phyloP scores from a whole-genome alignment of 805 yeast genomes.

The Candida coleopterorum region DNA sequence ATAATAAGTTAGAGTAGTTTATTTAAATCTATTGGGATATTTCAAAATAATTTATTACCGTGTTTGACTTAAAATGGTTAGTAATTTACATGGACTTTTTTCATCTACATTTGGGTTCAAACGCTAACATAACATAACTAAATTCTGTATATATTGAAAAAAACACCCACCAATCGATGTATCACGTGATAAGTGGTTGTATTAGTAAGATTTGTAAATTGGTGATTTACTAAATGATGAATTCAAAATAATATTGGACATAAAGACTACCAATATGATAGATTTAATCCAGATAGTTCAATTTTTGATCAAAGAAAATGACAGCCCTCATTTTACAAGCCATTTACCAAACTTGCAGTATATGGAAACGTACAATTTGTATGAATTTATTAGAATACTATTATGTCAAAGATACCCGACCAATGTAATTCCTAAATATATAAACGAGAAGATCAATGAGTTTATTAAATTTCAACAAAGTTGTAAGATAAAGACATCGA shows the following conservation, averaged over 20 bases:
- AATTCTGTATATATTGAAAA: too few relatives aligned
- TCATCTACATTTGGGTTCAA: too few relatives aligned
- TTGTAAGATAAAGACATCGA: not conserved
- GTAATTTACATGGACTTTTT: too few relatives aligned
- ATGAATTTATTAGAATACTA: conserved; percentile 3
- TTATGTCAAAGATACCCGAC: conserved; percentile 4
- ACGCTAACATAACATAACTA: too few relatives aligned
- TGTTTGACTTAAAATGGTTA: too few relatives aligned
- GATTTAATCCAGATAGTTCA: not conserved
- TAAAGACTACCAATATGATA: conserved; percentile 1
- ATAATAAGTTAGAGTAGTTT: too few relatives aligned
- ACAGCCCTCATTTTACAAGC: not conserved
- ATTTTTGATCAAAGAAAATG: not conserved
- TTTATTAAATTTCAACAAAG: conserved; percentile 1
- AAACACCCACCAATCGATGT: too few relatives aligned
- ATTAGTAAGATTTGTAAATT: conserved; percentile 2
- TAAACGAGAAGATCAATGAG: not conserved
- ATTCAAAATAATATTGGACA: too few relatives aligned
- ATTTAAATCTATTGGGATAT: too few relatives aligned
- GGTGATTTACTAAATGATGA: too few relatives aligned
- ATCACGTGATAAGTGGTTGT: too few relatives aligned
- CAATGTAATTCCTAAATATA: not conserved
- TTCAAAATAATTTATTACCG: too few relatives aligned
- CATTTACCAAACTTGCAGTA: conserved; percentile 1
- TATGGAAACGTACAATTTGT: conserved; percentile 2